These are phyloP conservation scores for Striga asiatica DNA, from an alignment of 257 asterid genomes.

Conservation along the genomic window DNA sequence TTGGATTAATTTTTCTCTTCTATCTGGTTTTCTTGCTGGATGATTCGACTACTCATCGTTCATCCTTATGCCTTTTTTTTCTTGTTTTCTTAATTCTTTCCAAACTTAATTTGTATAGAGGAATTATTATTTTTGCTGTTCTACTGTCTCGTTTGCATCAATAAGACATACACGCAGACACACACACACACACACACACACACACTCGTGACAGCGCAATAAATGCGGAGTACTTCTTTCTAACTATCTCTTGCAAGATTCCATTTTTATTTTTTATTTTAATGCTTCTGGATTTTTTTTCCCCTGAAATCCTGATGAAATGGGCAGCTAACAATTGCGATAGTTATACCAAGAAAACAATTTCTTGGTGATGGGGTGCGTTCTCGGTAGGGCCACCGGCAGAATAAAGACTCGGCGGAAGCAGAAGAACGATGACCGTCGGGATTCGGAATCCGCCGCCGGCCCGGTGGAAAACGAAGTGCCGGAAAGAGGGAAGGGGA, in stretches of 20 bases:
- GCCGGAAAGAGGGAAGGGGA: conserved; percentile 8
- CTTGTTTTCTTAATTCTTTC: neutral
- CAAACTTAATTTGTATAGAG: neutral
- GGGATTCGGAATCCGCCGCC: conserved; percentile 13
- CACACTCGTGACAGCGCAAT: conserved; percentile 11
- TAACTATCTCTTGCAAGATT: conserved; percentile 3
- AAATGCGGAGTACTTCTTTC: conserved; percentile 17
- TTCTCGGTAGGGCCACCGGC: conserved; percentile 31
- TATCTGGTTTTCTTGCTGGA: neutral
- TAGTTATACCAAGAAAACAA: neutral
- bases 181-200: conserved; percentile 1
- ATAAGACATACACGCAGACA: neutral
- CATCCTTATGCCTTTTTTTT: too few species aligned
- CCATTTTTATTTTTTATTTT: neutral
- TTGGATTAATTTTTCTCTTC: too few species aligned
- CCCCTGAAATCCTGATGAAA: conserved; percentile 7
- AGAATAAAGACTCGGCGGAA: conserved; percentile 24
- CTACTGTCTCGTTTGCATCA: conserved; percentile 4
- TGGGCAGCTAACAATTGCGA: conserved; percentile 12
- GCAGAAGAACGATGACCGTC: neutral
- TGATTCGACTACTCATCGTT: neutral
- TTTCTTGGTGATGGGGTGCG: conserved; percentile 49
- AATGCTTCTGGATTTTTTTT: neutral
- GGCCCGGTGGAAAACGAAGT: conserved; percentile 13
- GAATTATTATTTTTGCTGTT: conserved; percentile 6